Evolutionary conservation across 768 basidiomycete genomes (phyloP).

Genomic region (Hysterangium stoloniferum): DNA sequence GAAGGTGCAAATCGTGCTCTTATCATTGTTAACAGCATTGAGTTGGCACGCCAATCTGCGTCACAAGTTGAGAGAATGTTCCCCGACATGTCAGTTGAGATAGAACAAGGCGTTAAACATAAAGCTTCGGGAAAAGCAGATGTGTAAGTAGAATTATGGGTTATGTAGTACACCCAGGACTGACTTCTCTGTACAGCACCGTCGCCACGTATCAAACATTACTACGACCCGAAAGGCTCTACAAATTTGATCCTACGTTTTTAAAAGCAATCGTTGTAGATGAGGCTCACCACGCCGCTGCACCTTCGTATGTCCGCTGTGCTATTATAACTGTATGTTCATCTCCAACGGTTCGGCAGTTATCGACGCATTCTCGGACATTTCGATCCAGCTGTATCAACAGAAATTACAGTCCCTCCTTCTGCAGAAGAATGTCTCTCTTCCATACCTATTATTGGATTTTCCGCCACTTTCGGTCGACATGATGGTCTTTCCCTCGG

Average conservation of each 20-base stretch:
- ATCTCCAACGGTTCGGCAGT: conserved; percentile 26
- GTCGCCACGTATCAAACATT: conserved; percentile 89
- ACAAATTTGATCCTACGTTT: conserved; percentile 61
- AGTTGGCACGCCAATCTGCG: conserved; percentile 84
- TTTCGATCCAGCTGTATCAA: conserved; percentile 47
- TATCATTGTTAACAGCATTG: conserved; percentile 83
- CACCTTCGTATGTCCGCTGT: conserved; percentile 63
- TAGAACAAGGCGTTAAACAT: conserved; percentile 80
- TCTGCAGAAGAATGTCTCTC: conserved; percentile 39
- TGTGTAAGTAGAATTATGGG: conserved; percentile 46
- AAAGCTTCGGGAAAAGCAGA: conserved; percentile 76
- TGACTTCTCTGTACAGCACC: conserved; percentile 41
- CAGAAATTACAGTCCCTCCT: conserved; percentile 29
- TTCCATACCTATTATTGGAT: conserved; percentile 77
- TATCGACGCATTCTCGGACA: conserved; percentile 80
- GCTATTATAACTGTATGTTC: not conserved
- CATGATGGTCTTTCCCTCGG: conserved; percentile 88
- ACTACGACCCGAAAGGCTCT: conserved; percentile 49
- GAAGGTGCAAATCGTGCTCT: conserved; percentile 50
- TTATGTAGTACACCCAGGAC: not conserved
- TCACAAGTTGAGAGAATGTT: conserved; percentile 56
- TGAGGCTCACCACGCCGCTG: conserved; percentile 94
- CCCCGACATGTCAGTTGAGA: conserved; percentile 76
- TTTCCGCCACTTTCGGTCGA: conserved; percentile 90
- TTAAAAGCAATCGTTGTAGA: conserved; percentile 81